Base-by-base conservation (phyloP, 768 basidiomycete species). In the Boletellus ananiceps region DNA sequence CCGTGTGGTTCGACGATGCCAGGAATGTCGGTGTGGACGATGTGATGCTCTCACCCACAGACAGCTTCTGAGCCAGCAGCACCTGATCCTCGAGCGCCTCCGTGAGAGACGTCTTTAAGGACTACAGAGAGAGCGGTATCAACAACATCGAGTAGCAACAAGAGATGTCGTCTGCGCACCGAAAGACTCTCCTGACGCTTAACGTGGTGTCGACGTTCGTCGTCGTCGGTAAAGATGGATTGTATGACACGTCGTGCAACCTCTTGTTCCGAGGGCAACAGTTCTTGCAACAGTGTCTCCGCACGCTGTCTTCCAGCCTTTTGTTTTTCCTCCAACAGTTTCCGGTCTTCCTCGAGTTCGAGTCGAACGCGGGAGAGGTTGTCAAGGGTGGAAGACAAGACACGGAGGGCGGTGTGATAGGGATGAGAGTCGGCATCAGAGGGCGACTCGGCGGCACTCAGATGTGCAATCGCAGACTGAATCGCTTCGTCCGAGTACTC, bases 401-500 rank as follows among this genome's bases (percentile, higher is more conserved):
- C 74, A 18, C 89, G 81, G 14, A 92, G 59, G 2, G 83, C 77
- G 1, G 81, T 71, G 55, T 87, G 82, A 55, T 86, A 87, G 1
- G 86, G 82, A 57, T 82, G 77, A 23, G 55, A 63, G 29, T 74
- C 58, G 2, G 69, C 57, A 40, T 79, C 73, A 6, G 76, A 73
- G 1, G 77, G 76, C 0, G 79, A 74, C 32, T 79, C 75, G 4
- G 73, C 63, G 12, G 57, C 51, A 46, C 70, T 61, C 13, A 86
- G 65, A 16, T 68, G 69, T 0, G 85, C 76, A 19, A 90, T 78
- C 4, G 80, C 75, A 14, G 74, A 69, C 51, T 84, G 81, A 37
- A 92, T 84, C 2, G 77, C 83, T 42, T 86, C 80, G 64, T 92
- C 87, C 2, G 86, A 82, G 57, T 81, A 83, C 19, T 81, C 78